These are phyloP conservation scores for Hirsutella minnesotensis DNA, from an alignment of 2,329 filamentous ascomycete genomes.

Conservation along the genomic window DNA sequence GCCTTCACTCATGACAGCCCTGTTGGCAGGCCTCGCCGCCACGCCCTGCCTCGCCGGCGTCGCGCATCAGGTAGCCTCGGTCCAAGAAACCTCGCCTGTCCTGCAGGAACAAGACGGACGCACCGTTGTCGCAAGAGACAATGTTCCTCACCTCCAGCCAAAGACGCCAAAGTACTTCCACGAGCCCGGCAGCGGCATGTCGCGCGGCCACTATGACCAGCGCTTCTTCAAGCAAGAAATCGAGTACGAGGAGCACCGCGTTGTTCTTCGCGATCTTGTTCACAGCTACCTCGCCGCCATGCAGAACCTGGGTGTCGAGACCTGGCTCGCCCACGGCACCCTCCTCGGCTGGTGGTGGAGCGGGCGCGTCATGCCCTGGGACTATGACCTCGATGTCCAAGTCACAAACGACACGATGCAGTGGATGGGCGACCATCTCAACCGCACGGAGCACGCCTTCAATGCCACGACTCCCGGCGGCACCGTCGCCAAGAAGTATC, in stretches of 20 bases:
- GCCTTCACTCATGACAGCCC: background rate
- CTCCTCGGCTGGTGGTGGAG: constrained; percentile 89
- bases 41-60: background rate
- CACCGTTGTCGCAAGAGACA: background rate
- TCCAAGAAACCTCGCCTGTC: background rate
- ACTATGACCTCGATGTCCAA: constrained; percentile 76
- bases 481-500: constrained; percentile 38
- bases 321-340: constrained; percentile 80
- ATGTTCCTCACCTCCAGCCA: background rate
- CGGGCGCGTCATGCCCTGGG: constrained; percentile 65
- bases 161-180: constrained; percentile 47
- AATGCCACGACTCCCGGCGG: constrained; percentile 23
- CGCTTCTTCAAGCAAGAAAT: constrained; percentile 57
- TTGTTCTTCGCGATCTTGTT: constrained; percentile 56
- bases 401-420: constrained; percentile 55
- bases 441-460: constrained; percentile 55
- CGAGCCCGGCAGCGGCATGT: constrained; percentile 48
- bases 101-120: background rate
- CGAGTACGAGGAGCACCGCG: constrained; percentile 52
- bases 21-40: background rate
- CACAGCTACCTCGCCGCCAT: constrained; percentile 63
- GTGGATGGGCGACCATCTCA: constrained; percentile 53
- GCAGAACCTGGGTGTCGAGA: constrained; percentile 54
- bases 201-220: constrained; percentile 60
- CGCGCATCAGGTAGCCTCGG: background rate